These are phyloP conservation scores for Pyrenophora teres DNA, from an alignment of 2,329 filamentous ascomycete genomes.

Conservation along the genomic window DNA sequence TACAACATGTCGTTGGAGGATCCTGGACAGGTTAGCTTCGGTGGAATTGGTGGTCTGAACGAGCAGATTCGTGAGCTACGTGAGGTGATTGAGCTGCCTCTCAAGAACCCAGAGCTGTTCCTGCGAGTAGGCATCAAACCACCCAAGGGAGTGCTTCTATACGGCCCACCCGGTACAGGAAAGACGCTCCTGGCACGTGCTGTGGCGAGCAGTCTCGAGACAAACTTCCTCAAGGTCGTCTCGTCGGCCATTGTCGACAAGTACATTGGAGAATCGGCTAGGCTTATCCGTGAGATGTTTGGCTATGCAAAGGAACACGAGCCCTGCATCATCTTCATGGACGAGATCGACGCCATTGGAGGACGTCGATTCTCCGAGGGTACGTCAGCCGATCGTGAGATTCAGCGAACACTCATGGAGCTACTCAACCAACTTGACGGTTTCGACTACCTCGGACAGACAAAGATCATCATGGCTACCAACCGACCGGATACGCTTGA, in stretches of 20 bases:
- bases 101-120: constrained; percentile 99
- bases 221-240: constrained; percentile 98
- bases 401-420: constrained; percentile 98
- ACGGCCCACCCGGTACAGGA: constrained; percentile 94
- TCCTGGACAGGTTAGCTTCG: constrained; percentile 96
- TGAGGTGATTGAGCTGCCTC: constrained; percentile 95
- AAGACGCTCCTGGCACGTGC: constrained; percentile 95
- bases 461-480: constrained; percentile 99
- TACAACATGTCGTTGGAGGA: constrained; percentile 99
- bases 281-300: constrained; percentile 98
- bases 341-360: constrained; percentile 99
- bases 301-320: constrained; percentile 99
- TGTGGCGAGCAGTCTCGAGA: constrained; percentile 94
- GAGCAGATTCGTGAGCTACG: constrained; percentile 97
- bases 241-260: constrained; percentile 99
- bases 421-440: constrained; percentile 97
- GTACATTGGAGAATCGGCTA: constrained; percentile 97
- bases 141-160: constrained; percentile 94
- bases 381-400: constrained; percentile 95
- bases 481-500: constrained; percentile 97
- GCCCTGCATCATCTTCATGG: constrained; percentile 99
- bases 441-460: constrained; percentile 99
- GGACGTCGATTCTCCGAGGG: constrained; percentile 96
- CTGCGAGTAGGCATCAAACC: constrained; percentile 97
- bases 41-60: constrained; percentile 94